Conservation (phyloP, 2,329 filamentous ascomycete species). For the Colletotrichum truncatum region DNA sequence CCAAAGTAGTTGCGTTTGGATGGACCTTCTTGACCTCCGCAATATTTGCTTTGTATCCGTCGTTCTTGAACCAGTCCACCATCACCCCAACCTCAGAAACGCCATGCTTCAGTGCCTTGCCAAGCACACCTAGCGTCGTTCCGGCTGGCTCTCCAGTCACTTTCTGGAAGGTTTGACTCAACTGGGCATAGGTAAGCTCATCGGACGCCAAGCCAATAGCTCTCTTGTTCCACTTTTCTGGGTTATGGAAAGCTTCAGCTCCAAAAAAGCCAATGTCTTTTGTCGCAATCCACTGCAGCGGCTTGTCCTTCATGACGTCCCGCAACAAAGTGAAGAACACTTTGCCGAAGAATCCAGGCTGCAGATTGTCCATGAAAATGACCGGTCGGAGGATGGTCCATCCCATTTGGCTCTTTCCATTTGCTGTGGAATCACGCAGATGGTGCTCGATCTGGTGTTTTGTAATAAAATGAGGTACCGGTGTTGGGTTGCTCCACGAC, state of each 20-base stretch:
- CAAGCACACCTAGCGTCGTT: background rate
- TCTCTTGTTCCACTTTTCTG: constrained; percentile 33
- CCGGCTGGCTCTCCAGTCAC: background rate
- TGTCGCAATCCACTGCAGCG: constrained; percentile 47
- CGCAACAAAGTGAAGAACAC: constrained; percentile 42
- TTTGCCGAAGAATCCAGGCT: constrained; percentile 38
- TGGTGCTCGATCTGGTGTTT: constrained; percentile 68
- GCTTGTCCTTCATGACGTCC: constrained; percentile 37
- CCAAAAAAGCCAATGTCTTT: constrained; percentile 53
- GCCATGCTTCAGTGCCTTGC: constrained; percentile 1
- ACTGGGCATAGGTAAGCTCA: background rate
- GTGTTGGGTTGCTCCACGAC: constrained; percentile 54
- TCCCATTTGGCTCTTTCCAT: constrained; percentile 50
- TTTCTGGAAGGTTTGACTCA: background rate
- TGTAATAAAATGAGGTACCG: constrained; percentile 65
- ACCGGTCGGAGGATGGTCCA: constrained; percentile 68
- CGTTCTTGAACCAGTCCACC: constrained; percentile 10
- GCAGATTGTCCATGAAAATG: constrained; percentile 65
- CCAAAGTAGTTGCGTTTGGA: background rate
- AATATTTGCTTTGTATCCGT: constrained; percentile 7
- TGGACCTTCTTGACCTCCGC: background rate
- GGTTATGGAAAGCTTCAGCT: constrained; percentile 45
- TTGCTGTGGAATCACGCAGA: constrained; percentile 48
- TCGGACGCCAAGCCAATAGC: background rate
- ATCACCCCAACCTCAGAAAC: background rate